Evolutionary conservation across 805 yeast species (phyloP), one percentile per base, ranked within the genome.

Genomic region (Ogataea siamensis): DNA sequence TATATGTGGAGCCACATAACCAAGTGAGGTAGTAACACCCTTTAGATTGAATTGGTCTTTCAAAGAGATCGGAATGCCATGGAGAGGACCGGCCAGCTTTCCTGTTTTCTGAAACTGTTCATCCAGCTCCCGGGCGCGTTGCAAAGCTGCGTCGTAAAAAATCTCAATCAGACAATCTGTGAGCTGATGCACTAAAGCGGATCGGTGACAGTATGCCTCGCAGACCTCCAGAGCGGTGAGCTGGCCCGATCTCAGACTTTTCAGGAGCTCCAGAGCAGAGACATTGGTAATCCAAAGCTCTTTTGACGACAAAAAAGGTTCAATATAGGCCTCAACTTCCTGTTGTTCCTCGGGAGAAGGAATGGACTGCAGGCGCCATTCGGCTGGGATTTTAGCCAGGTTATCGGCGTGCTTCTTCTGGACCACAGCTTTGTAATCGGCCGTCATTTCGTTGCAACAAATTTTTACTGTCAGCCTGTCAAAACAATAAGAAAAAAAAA

Each of bases 31-130:
- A 39, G 65, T 61, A 27, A 57, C 55, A 15, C 67, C 70, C 40
- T 56, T 61, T 43, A 62, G 55, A 40, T 62, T 55, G 47, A 66
- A 56, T 46, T 70, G 74, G 48, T 71, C 75, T 47, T 71, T 71
- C 28, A 70, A 53, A 0, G 74, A 70, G 13, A 71, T 51, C 1
- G 76, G 76, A 34, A 70, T 51, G 4, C 74, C 75, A 43, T 68
- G 75, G 34, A 68, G 57, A 11, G 67, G 70, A 20, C 74, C 75
- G 13, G 62, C 48, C 1, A 66, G 46, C 34, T 59, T 52, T 1
- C 70, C 70, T 11, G 61, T 52, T n/a, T 30, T 26, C 16, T 54
- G 41, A 30, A 52, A 66, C 45, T 62, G 57, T 2, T 58, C 59
- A 36, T 70, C 76, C 42, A 70, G 51, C 35, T 58, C 57, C 28